phyloP scores from a whole-genome alignment of 768 basidiomycete genomes.

The Mycena kentingensis region DNA sequence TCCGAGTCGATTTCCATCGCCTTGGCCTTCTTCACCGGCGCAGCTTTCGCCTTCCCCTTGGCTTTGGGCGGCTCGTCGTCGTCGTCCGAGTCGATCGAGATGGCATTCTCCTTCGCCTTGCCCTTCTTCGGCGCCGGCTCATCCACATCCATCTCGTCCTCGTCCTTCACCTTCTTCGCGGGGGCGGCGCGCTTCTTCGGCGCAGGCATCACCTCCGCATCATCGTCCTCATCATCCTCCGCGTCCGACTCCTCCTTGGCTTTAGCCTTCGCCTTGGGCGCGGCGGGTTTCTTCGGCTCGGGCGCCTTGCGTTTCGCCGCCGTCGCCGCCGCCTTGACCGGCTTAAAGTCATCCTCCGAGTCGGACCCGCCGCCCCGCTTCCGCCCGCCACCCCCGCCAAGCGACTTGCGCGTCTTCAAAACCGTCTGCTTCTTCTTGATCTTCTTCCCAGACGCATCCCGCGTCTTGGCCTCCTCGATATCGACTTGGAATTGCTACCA shows the following conservation, averaged over 20 bases:
- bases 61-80: constrained; percentile 28
- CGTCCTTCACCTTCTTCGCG: constrained; percentile 24
- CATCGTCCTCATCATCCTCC: constrained; percentile 28
- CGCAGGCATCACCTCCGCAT: constrained; percentile 27
- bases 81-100: constrained; percentile 39
- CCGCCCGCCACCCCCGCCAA: constrained; percentile 34
- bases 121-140: constrained; percentile 28
- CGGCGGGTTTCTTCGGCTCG: constrained; percentile 27
- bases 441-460: constrained; percentile 50
- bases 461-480: constrained; percentile 44
- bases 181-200: constrained; percentile 30
- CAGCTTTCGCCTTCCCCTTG: constrained; percentile 32
- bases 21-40: constrained; percentile 22
- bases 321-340: constrained; percentile 50
- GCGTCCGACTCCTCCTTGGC: constrained; percentile 28
- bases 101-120: constrained; percentile 21
- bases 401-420: constrained; percentile 51
- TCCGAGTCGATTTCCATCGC: constrained; percentile 43
- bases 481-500: constrained; percentile 47
- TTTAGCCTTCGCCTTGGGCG: constrained; percentile 29
- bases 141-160: constrained; percentile 16
- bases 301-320: constrained; percentile 47
- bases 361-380: constrained; percentile 29
- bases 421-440: constrained; percentile 49
- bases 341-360: constrained; percentile 51